Conservation (phyloP, 768 basidiomycete genomes). For the Kwoniella dejecticola region DNA sequence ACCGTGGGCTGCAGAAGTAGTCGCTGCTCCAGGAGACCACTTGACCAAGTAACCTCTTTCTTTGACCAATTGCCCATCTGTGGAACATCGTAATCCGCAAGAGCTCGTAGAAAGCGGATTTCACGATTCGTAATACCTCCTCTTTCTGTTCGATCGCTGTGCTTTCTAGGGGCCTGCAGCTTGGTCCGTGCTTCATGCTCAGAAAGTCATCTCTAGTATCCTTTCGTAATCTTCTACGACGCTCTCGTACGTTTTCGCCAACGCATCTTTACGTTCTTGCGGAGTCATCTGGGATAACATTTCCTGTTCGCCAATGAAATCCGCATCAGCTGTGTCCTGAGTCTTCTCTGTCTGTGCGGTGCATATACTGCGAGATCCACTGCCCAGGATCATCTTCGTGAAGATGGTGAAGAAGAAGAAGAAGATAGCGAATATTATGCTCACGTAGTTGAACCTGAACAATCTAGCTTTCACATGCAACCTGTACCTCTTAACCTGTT, state of each 20-base stretch:
- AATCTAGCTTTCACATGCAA: slow-evolving; percentile 87
- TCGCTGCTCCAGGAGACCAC: no score
- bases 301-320: slow-evolving; percentile 62
- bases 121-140: no score
- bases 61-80: no score
- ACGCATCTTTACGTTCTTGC: slow-evolving; percentile 79
- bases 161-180: no score
- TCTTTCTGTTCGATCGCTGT: no score
- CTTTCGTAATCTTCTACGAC: slow-evolving; percentile 83
- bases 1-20: no score
- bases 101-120: no score
- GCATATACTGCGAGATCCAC: background rate
- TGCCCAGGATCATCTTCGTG: background rate
- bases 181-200: no score
- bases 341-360: background rate
- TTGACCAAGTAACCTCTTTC: no score
- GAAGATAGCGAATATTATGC: slow-evolving; percentile 51
- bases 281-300: slow-evolving; percentile 83
- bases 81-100: no score
- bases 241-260: slow-evolving; percentile 88
- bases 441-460: slow-evolving; percentile 90
- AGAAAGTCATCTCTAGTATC: slow-evolving; percentile 62
- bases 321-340: background rate
- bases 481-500: slow-evolving; percentile 68
- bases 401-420: background rate